Evolutionary conservation across 768 basidiomycete genomes (phyloP).

Genomic region (Auriscalpium microsporum): DNA sequence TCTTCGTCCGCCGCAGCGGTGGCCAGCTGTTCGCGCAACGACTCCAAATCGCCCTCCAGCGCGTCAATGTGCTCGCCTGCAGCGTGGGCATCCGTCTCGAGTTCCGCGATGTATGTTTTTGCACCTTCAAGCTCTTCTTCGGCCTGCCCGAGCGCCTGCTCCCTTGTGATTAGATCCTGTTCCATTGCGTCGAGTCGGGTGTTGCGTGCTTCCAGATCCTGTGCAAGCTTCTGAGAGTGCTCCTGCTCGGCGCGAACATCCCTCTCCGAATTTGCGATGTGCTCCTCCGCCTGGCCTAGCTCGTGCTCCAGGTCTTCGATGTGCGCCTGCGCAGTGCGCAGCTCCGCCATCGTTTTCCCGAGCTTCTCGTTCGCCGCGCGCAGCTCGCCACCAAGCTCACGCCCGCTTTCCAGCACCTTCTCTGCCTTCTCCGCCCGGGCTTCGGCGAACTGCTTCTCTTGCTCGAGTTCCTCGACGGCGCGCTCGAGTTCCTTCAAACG

Average conservation of each 20-base stretch:
- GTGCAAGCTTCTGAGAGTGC: conserved; percentile 27
- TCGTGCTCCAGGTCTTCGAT: conserved; percentile 59
- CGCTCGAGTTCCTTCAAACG: conserved; percentile 39
- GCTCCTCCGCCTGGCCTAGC: conserved; percentile 39
- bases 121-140: conserved; percentile 28
- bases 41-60: conserved; percentile 47
- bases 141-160: conserved; percentile 15
- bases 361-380: conserved; percentile 58
- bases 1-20: conserved; percentile 39
- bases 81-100: conserved; percentile 50
- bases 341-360: conserved; percentile 44
- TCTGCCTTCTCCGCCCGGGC: conserved; percentile 63
- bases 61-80: conserved; percentile 45
- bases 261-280: conserved; percentile 48
- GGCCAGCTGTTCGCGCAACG: conserved; percentile 36
- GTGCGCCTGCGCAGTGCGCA: conserved; percentile 50
- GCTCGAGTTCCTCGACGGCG: conserved; percentile 36
- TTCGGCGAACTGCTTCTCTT: conserved; percentile 45
- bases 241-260: conserved; percentile 48
- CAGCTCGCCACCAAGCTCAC: conserved; percentile 61
- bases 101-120: conserved; percentile 45
- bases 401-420: conserved; percentile 48
- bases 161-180: conserved; percentile 15
- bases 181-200: conserved; percentile 16
- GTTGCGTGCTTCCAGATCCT: conserved; percentile 29